Evolutionary conservation across 768 basidiomycete species (phyloP).

Genomic region (Hypholoma fasciculare): DNA sequence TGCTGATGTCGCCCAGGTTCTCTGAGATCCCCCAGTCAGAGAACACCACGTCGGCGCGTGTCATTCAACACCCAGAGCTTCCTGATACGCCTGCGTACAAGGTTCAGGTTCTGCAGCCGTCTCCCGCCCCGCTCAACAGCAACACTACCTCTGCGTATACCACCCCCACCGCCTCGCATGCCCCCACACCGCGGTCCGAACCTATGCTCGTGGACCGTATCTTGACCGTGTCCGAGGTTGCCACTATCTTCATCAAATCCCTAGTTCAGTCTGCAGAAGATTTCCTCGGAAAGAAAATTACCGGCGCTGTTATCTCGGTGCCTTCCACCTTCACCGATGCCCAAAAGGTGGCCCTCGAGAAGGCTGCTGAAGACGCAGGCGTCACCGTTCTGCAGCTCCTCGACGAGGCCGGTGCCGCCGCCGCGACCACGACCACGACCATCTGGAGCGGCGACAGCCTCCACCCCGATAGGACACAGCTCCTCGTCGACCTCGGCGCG

Average conservation of each 20-base stretch:
- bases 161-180: slow-evolving; percentile 66
- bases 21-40: slow-evolving; percentile 66
- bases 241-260: slow-evolving; percentile 82
- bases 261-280: slow-evolving; percentile 87
- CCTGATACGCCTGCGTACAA: slow-evolving; percentile 81
- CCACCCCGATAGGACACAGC: slow-evolving; percentile 67
- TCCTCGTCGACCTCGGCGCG: slow-evolving; percentile 80
- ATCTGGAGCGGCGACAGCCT: slow-evolving; percentile 39
- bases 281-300: slow-evolving; percentile 79
- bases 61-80: slow-evolving; percentile 74
- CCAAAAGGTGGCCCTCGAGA: slow-evolving; percentile 70
- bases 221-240: slow-evolving; percentile 81
- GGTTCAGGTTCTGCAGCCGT: slow-evolving; percentile 77
- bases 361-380: slow-evolving; percentile 79
- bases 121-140: slow-evolving; percentile 64
- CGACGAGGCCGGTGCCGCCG: slow-evolving; percentile 83
- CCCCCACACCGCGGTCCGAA: slow-evolving; percentile 72
- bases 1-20: slow-evolving; percentile 46
- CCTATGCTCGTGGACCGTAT: slow-evolving; percentile 67
- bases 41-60: slow-evolving; percentile 58
- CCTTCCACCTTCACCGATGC: slow-evolving; percentile 72
- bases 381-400: slow-evolving; percentile 84
- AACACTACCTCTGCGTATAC: slow-evolving; percentile 46
- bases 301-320: slow-evolving; percentile 82
- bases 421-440: slow-evolving; percentile 52